phyloP scores from a whole-genome alignment of 192 early-diverging fungal genomes.

The Endogone sp. region DNA sequence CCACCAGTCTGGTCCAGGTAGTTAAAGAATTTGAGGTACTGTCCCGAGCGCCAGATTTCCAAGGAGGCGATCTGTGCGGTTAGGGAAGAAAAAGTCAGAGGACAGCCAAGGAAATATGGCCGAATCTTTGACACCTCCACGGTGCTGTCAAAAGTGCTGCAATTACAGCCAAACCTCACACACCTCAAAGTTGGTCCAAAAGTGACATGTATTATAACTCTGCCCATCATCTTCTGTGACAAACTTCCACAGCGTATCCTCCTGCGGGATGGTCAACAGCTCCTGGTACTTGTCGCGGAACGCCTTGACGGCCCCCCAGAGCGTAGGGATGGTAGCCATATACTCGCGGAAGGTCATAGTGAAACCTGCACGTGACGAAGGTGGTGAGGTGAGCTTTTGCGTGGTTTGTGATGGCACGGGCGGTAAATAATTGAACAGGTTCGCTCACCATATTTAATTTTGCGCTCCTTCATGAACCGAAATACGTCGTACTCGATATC shows the following conservation, averaged over 20 bases:
- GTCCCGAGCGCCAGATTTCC: constrained; percentile 55
- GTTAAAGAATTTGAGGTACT: constrained; percentile 66
- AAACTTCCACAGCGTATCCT: constrained; percentile 35
- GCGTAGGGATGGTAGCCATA: constrained; percentile 60
- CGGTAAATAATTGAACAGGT: not conserved
- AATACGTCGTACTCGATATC: constrained; percentile 84
- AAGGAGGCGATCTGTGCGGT: constrained; percentile 38
- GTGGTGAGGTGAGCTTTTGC: too few species aligned
- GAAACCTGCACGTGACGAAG: constrained; percentile 33
- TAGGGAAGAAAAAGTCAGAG: constrained; percentile 50
- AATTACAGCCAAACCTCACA: too few species aligned
- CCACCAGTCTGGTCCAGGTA: constrained; percentile 70
- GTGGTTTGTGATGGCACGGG: not conserved
- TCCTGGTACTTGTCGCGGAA: constrained; percentile 42
- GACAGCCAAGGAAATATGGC: too few species aligned
- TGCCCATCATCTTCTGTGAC: constrained; percentile 41
- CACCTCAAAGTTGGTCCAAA: constrained; percentile 85
- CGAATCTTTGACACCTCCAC: too few species aligned
- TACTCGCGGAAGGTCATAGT: constrained; percentile 71
- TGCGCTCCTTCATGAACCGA: constrained; percentile 64
- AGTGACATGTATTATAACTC: constrained; percentile 64
- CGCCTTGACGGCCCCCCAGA: constrained; percentile 58
- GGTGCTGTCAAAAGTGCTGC: too few species aligned
- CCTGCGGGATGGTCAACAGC: constrained; percentile 15
- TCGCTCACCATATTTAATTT: constrained; percentile 66